These are phyloP conservation scores for Phaseolus coccineus DNA, from an alignment of 331 rosid species.

Conservation along the genomic window DNA sequence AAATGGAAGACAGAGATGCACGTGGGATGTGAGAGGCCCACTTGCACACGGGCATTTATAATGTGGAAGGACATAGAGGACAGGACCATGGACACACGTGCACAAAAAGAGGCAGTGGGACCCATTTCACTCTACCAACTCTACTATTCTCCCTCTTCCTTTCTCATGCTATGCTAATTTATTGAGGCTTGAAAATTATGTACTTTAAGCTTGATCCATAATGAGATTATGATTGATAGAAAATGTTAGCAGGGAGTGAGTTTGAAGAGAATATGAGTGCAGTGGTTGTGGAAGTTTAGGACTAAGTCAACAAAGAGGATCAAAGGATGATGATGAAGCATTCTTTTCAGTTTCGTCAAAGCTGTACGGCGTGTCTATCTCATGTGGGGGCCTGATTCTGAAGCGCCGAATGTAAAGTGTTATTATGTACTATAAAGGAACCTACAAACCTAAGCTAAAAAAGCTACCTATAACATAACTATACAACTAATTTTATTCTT, in stretches of 20 bases:
- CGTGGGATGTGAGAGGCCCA: constrained; percentile 84
- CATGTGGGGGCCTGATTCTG: constrained; percentile 23
- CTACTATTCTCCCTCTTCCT: too few relatives aligned
- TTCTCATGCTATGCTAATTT: too few relatives aligned
- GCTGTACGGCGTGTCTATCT: constrained; percentile 45
- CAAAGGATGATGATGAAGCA: background rate
- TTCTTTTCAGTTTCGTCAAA: constrained; percentile 31
- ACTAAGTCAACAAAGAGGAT: constrained; percentile 39
- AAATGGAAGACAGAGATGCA: constrained; percentile 59
- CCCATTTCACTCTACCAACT: constrained; percentile 24
- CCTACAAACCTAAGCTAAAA: background rate
- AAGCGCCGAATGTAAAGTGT: constrained; percentile 38
- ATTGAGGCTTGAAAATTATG: too few relatives aligned
- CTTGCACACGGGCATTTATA: constrained; percentile 74
- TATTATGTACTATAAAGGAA: constrained; percentile 6
- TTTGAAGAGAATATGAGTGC: background rate
- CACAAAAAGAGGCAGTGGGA: constrained; percentile 50
- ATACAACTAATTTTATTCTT: background rate
- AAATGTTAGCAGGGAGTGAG: too few relatives aligned
- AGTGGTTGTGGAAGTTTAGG: background rate
- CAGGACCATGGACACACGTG: constrained; percentile 67
- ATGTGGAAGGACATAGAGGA: constrained; percentile 43
- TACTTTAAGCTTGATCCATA: background rate
- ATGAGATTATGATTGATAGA: background rate
- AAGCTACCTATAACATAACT: background rate